Conservation (phyloP, 2,329 filamentous ascomycete species). For the Cladosporium sp. region DNA sequence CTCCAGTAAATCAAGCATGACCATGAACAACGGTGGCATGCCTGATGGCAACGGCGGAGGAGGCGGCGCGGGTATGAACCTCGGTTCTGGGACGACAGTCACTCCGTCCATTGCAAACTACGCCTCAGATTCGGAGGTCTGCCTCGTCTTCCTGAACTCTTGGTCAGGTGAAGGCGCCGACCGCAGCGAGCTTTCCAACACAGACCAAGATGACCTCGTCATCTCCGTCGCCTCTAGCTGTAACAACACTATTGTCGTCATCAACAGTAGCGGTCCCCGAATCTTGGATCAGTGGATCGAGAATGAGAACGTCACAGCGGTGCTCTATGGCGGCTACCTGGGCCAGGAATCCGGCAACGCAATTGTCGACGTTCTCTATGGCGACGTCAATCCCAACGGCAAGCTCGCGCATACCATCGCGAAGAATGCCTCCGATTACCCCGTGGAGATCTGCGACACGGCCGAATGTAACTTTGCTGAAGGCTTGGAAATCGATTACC, state of each 20-base stretch:
- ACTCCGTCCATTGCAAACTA: constrained; percentile 6
- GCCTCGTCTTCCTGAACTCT: constrained; percentile 30
- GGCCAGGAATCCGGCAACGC: constrained; percentile 27
- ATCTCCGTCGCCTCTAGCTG: constrained; percentile 27
- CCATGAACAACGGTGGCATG: not conserved
- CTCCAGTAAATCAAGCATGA: not conserved
- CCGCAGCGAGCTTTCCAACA: constrained; percentile 23
- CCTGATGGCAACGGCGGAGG: not conserved
- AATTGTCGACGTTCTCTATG: constrained; percentile 28
- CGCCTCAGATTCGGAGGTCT: constrained; percentile 21
- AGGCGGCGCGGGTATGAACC: not conserved
- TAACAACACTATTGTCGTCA: constrained; percentile 29
- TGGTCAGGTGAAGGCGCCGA: constrained; percentile 26
- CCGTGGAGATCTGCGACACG: constrained; percentile 34
- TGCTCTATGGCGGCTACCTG: constrained; percentile 26
- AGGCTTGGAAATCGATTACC: constrained; percentile 43
- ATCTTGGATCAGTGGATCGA: constrained; percentile 28
- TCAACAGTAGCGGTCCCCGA: constrained; percentile 28
- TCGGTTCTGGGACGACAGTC: constrained; percentile 5
- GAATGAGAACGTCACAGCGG: constrained; percentile 29
- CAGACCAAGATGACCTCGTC: constrained; percentile 26
- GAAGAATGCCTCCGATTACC: constrained; percentile 26
- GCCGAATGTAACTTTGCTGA: constrained; percentile 35
- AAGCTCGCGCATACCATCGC: constrained; percentile 29
- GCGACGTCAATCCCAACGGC: constrained; percentile 25